Percentiles rank a stretch among this genome's conserved stretches.
phyloP scores from a whole-genome alignment of 2,329 filamentous ascomycete species.

The Colletotrichum sp. region DNA sequence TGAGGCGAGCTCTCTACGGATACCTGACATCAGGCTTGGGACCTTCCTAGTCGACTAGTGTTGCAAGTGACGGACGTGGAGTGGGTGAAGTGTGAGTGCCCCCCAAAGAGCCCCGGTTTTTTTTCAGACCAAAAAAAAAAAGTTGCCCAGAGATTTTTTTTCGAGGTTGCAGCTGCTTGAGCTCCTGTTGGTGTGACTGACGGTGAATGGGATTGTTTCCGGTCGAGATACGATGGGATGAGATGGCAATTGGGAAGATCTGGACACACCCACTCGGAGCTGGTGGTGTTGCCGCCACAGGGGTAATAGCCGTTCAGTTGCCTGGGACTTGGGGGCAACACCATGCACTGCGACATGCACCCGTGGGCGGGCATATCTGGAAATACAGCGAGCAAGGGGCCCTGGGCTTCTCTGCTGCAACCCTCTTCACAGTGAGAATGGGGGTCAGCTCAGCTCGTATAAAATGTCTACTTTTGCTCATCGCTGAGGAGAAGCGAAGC shows the following conservation, averaged over 20 bases:
- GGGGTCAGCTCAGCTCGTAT: neutral
- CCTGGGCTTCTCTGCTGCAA: neutral
- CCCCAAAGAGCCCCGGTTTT: neutral
- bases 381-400: neutral
- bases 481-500: neutral
- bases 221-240: conserved; percentile 14
- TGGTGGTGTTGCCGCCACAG: neutral
- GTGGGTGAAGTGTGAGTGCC: neutral
- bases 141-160: neutral
- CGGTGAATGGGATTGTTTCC: conserved; percentile 18
- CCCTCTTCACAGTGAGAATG: neutral
- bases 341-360: neutral
- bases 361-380: neutral
- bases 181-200: conserved; percentile 4
- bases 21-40: neutral
- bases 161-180: neutral
- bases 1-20: neutral
- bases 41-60: neutral
- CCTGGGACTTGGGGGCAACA: neutral
- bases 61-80: conserved; percentile 13
- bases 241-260: neutral
- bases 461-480: neutral
- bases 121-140: neutral
- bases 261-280: conserved; percentile 2
- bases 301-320: neutral